Conservation (phyloP, 2,329 filamentous ascomycete genomes). For the Xylaria sp. region DNA sequence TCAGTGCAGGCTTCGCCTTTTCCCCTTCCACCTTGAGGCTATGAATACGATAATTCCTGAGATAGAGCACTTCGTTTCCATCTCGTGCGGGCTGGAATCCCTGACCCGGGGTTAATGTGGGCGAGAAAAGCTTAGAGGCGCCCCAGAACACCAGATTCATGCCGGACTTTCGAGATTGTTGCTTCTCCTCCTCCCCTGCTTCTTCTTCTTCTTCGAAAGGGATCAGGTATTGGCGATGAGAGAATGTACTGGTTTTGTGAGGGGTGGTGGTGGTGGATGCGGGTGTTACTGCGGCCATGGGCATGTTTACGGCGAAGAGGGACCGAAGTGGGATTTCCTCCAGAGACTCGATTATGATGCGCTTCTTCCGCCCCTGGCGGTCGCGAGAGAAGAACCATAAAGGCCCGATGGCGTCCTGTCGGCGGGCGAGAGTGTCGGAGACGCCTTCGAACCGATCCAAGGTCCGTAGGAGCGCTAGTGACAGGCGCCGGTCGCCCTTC, state of each 20-base stretch:
- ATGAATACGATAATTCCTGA: conserved; percentile 43
- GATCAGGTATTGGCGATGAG: conserved; percentile 5
- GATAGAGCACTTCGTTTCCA: conserved; percentile 20
- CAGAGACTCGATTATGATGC: conserved; percentile 32
- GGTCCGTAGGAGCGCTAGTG: conserved; percentile 58
- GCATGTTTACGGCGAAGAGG: background rate
- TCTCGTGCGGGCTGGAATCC: conserved; percentile 9
- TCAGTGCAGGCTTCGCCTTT: conserved; percentile 44
- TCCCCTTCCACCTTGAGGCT: conserved; percentile 53
- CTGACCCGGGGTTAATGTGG: background rate
- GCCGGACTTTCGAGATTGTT: background rate
- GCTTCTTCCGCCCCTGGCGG: conserved; percentile 50
- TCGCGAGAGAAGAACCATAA: conserved; percentile 68
- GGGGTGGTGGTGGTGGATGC: background rate
- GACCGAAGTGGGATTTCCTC: background rate
- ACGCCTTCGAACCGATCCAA: no score
- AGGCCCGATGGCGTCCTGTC: conserved; percentile 70
- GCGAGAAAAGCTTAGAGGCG: background rate
- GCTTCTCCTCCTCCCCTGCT: background rate
- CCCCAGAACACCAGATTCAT: conserved; percentile 33
- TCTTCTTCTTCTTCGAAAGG: conserved; percentile 26
- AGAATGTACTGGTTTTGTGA: background rate
- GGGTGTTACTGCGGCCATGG: background rate
- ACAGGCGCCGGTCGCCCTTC: conserved; percentile 69
- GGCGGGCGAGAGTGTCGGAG: conserved; percentile 58